Conservation (phyloP, 2,329 filamentous ascomycete genomes). For the Cercospora nicotianae region DNA sequence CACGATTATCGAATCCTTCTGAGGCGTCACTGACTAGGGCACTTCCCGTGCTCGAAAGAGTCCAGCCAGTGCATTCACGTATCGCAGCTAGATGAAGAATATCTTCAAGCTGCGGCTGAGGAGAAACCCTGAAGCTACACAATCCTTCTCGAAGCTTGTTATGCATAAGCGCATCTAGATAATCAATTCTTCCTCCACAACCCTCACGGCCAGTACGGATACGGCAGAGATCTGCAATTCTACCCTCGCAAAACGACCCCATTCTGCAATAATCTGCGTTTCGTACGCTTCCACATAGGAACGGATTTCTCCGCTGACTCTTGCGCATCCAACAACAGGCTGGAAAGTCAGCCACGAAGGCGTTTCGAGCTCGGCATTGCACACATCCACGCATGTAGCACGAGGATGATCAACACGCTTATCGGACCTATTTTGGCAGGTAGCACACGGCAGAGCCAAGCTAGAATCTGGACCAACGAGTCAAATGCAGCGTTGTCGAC, state of each 20-base stretch:
- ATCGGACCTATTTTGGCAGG: background rate
- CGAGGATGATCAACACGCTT: background rate
- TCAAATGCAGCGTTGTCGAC: background rate
- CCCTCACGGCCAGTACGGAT: background rate
- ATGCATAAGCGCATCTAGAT: background rate
- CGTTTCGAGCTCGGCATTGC: background rate
- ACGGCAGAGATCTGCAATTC: background rate
- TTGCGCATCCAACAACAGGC: background rate
- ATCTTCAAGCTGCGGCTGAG: constrained; percentile 6
- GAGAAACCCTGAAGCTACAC: background rate
- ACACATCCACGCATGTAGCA: background rate
- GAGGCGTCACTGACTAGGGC: background rate
- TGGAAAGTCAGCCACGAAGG: background rate
- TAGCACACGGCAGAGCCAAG: background rate
- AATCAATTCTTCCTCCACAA: background rate
- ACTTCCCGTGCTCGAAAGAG: background rate
- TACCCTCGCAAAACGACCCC: background rate
- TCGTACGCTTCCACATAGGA: background rate
- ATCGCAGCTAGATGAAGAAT: background rate
- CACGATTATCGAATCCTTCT: background rate
- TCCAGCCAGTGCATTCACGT: background rate
- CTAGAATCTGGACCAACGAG: background rate
- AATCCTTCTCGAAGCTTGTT: constrained; percentile 15
- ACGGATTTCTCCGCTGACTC: background rate
- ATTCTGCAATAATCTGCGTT: background rate